Evolutionary conservation across 2,329 filamentous ascomycete genomes (phyloP).

Genomic region (Fusarium oxysporum): DNA sequence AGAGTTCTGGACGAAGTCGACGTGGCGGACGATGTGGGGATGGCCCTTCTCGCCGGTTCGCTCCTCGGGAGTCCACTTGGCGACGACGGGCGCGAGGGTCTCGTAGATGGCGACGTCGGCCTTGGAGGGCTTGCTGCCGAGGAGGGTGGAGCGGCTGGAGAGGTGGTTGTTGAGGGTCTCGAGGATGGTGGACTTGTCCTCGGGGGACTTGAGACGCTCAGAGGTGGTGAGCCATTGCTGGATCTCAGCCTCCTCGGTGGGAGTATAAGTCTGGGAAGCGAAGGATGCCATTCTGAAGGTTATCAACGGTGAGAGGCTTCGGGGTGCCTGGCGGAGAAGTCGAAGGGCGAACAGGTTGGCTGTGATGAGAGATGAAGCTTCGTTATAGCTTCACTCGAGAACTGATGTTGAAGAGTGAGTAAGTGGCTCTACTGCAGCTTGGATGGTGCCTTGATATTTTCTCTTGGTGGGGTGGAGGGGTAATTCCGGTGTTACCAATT

Average conservation of each 20-base stretch:
- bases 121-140: slow-evolving; percentile 89
- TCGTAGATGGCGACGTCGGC: slow-evolving; percentile 89
- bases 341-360: slow-evolving; percentile 58
- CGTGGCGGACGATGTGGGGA: slow-evolving; percentile 89
- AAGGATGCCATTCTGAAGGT: slow-evolving; percentile 71
- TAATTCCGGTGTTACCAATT: background rate
- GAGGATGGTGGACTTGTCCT: slow-evolving; percentile 75
- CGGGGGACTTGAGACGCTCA: slow-evolving; percentile 69
- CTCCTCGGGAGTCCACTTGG: slow-evolving; percentile 85
- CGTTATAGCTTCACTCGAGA: slow-evolving; percentile 38
- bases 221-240: slow-evolving; percentile 88
- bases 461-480: slow-evolving; percentile 45
- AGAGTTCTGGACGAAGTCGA: slow-evolving; percentile 96
- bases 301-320: slow-evolving; percentile 51
- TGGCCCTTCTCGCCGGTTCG: slow-evolving; percentile 89
- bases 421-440: slow-evolving; percentile 7
- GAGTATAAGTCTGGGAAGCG: slow-evolving; percentile 75
- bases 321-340: slow-evolving; percentile 47
- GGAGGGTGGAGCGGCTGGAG: slow-evolving; percentile 86
- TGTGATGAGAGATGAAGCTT: slow-evolving; percentile 42
- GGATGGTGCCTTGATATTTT: slow-evolving; percentile 24
- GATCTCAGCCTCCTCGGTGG: slow-evolving; percentile 86
- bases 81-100: slow-evolving; percentile 79
- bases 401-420: slow-evolving; percentile 10
- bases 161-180: slow-evolving; percentile 87